These are phyloP conservation scores for Aspergillus intermedius DNA, from an alignment of 2,329 filamentous ascomycete species.

Conservation along the genomic window DNA sequence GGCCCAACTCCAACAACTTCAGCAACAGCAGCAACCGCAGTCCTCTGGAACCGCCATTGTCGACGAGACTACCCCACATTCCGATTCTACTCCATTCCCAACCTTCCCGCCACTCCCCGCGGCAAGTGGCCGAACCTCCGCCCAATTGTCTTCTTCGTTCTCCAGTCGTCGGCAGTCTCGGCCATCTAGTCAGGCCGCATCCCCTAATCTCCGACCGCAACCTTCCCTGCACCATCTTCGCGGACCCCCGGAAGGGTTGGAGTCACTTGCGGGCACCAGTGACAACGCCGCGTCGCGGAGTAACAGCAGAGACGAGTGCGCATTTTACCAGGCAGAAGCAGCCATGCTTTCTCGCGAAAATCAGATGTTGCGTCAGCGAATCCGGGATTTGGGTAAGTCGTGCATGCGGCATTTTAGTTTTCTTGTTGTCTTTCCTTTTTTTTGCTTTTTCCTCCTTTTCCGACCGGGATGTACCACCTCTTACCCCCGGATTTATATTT, in stretches of 20 bases:
- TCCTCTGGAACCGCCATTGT: slow-evolving; percentile 26
- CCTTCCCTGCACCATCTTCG: slow-evolving; percentile 1
- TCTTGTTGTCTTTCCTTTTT: neutral
- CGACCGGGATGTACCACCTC: neutral
- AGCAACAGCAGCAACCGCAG: slow-evolving; percentile 26
- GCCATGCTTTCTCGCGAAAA: slow-evolving; percentile 43
- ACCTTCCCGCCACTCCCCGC: slow-evolving; percentile 21
- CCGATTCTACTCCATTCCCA: slow-evolving; percentile 37
- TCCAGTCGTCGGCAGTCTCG: slow-evolving; percentile 30
- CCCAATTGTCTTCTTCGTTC: slow-evolving; percentile 27
- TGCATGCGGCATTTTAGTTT: slow-evolving; percentile 1
- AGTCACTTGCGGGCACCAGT: slow-evolving; percentile 21
- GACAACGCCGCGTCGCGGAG: slow-evolving; percentile 21
- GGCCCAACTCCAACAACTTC: slow-evolving; percentile 36
- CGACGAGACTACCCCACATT: slow-evolving; percentile 36
- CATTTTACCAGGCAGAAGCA: slow-evolving; percentile 44
- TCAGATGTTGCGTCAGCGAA: slow-evolving; percentile 42
- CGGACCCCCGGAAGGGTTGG: slow-evolving; percentile 18
- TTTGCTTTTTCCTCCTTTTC: neutral
- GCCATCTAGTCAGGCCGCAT: slow-evolving; percentile 30
- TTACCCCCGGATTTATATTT: neutral
- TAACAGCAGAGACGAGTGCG: slow-evolving; percentile 40
- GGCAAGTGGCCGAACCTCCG: slow-evolving; percentile 27
- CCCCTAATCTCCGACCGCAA: slow-evolving; percentile 31
- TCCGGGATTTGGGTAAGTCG: slow-evolving; percentile 40